These are phyloP conservation scores for Eurotiales sp. DNA, from an alignment of 2,329 filamentous ascomycete genomes.

Conservation along the genomic window DNA sequence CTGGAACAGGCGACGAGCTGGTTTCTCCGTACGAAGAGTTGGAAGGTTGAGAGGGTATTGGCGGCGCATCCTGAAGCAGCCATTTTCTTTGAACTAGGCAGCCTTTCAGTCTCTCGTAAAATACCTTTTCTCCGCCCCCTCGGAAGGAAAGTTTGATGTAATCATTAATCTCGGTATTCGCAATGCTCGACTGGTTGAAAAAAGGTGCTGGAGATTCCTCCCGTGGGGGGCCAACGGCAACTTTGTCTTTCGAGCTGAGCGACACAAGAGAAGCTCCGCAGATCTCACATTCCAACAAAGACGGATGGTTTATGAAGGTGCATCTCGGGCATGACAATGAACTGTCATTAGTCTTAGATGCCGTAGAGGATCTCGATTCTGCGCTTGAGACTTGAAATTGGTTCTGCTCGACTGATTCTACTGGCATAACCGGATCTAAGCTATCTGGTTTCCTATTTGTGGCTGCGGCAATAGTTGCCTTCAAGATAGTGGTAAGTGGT, in stretches of 20 bases:
- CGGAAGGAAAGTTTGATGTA: conserved; percentile 91
- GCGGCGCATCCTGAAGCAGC: conserved; percentile 85
- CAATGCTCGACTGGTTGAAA: conserved; percentile 45
- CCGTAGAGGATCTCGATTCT: neutral
- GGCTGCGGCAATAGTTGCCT: conserved; percentile 76
- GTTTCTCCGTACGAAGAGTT: conserved; percentile 24
- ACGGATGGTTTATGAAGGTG: conserved; percentile 91
- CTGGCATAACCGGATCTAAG: conserved; percentile 16
- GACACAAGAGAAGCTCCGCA: conserved; percentile 74
- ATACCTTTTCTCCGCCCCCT: conserved; percentile 80
- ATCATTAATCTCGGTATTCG: conserved; percentile 61
- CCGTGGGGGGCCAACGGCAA: conserved; percentile 36
- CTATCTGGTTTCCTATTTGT: conserved; percentile 38
- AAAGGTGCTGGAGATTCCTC: conserved; percentile 76
- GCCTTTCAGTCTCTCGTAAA: conserved; percentile 82
- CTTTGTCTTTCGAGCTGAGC: conserved; percentile 41
- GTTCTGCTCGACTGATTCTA: conserved; percentile 14
- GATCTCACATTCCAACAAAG: conserved; percentile 80
- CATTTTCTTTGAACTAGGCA: conserved; percentile 92
- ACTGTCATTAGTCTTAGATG: conserved; percentile 11
- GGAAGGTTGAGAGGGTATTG: conserved; percentile 67
- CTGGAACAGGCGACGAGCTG: conserved; percentile 24
- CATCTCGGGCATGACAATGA: conserved; percentile 69
- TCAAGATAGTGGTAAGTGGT: conserved; percentile 73
- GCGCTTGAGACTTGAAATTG: neutral